Percentiles rank a stretch among this genome's conserved stretches.
Conservation (phyloP, 179 eudicot genomes). For the Patellifolia procumbens region DNA sequence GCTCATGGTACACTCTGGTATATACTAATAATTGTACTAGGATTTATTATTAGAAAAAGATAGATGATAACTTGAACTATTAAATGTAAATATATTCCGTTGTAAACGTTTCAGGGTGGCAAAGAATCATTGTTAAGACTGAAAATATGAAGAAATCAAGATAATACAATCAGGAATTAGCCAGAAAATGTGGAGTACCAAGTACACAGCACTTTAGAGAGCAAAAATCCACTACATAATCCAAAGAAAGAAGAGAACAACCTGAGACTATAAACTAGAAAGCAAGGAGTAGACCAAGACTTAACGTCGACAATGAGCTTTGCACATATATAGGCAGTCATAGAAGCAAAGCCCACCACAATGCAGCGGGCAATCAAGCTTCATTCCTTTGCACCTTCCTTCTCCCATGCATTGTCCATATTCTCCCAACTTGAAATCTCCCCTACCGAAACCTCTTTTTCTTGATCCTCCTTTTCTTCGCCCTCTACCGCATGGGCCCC, state of each 20-base stretch:
- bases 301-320: constrained; percentile 44
- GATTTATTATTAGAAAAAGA: too few species aligned
- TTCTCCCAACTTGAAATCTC: constrained; percentile 43
- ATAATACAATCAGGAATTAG: neutral
- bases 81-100: too few species aligned
- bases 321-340: constrained; percentile 52
- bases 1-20: too few species aligned
- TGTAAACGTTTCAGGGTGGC: neutral
- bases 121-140: neutral
- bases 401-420: constrained; percentile 46
- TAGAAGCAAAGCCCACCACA: constrained; percentile 53
- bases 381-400: constrained; percentile 44
- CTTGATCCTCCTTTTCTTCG: constrained; percentile 23
- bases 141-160: neutral
- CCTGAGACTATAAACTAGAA: neutral
- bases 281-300: neutral
- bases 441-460: constrained; percentile 11
- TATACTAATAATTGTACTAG: too few species aligned
- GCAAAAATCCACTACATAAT: neutral
- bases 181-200: neutral
- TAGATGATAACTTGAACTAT: too few species aligned
- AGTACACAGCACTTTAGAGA: neutral
- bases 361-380: constrained; percentile 53
- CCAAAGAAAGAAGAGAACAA: neutral
- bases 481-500: constrained; percentile 32